Evolutionary conservation across 2,329 filamentous ascomycete species (phyloP).

Genomic region (Daldinia eschscholtzii): DNA sequence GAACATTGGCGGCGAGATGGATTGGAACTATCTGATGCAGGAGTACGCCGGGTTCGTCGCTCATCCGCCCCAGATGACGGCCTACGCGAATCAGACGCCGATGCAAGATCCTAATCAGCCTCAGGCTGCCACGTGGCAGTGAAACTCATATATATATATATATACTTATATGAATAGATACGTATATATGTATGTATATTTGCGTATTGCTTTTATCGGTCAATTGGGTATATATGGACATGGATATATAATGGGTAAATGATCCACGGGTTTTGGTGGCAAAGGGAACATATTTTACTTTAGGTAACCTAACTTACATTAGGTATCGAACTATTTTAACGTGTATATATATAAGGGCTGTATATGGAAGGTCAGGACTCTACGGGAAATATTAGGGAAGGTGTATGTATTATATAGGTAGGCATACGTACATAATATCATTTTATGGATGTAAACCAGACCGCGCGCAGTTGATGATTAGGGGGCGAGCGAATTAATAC

Average conservation of each 20-base stretch:
- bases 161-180: no score
- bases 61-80: constrained; percentile 44
- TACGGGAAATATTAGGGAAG: background rate
- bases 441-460: background rate
- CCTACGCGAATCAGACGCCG: constrained; percentile 37
- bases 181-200: background rate
- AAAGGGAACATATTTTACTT: constrained; percentile 27
- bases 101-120: constrained; percentile 31
- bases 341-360: constrained; percentile 30
- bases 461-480: background rate
- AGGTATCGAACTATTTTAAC: constrained; percentile 4
- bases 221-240: constrained; percentile 13
- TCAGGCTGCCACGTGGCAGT: constrained; percentile 34
- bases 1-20: constrained; percentile 53
- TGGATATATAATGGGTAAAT: constrained; percentile 5
- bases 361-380: constrained; percentile 6
- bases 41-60: constrained; percentile 49
- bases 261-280: constrained; percentile 18
- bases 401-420: background rate
- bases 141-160: background rate
- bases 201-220: background rate
- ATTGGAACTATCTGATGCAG: constrained; percentile 52
- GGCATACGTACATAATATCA: background rate
- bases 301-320: background rate
- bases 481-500: background rate